Conservation (phyloP, 2,329 filamentous ascomycete species). For the Botrytis byssoidea region DNA sequence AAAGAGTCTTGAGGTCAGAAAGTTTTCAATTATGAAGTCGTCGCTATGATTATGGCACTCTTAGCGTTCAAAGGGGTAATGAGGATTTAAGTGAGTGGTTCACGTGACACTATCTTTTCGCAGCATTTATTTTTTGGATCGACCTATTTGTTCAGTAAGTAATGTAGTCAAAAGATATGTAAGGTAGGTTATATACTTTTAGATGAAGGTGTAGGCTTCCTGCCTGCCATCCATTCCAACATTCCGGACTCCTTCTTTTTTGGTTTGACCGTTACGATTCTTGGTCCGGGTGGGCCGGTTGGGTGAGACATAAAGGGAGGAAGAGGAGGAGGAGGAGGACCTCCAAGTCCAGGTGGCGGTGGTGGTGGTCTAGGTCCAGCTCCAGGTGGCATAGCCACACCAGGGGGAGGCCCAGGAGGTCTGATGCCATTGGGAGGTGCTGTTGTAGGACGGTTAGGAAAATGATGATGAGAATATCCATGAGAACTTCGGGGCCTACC, state of each 20-base stretch:
- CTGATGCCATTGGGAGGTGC: slow-evolving; percentile 22
- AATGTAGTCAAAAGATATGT: neutral
- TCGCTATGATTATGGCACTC: slow-evolving; percentile 14
- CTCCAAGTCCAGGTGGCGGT: slow-evolving; percentile 17
- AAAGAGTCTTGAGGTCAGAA: slow-evolving; percentile 22
- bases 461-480: slow-evolving; percentile 23
- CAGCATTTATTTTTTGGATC: slow-evolving; percentile 34
- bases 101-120: slow-evolving; percentile 31
- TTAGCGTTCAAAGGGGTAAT: slow-evolving; percentile 3
- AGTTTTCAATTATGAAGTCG: slow-evolving; percentile 7
- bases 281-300: neutral
- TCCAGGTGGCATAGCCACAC: slow-evolving; percentile 7
- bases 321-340: slow-evolving; percentile 19
- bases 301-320: slow-evolving; percentile 17
- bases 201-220: slow-evolving; percentile 32
- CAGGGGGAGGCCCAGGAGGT: slow-evolving; percentile 26
- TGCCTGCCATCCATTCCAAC: slow-evolving; percentile 36
- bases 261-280: slow-evolving; percentile 18
- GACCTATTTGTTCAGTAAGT: slow-evolving; percentile 29
- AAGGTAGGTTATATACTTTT: slow-evolving; percentile 30
- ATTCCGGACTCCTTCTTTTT: slow-evolving; percentile 29
- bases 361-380: slow-evolving; percentile 20
- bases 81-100: slow-evolving; percentile 20
- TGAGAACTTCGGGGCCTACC: slow-evolving; percentile 23
- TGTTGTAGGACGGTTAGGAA: slow-evolving; percentile 20